Evolutionary conservation across 495 filamentous ascomycete species (phyloP).

Genomic region (Apodospora peruviana): DNA sequence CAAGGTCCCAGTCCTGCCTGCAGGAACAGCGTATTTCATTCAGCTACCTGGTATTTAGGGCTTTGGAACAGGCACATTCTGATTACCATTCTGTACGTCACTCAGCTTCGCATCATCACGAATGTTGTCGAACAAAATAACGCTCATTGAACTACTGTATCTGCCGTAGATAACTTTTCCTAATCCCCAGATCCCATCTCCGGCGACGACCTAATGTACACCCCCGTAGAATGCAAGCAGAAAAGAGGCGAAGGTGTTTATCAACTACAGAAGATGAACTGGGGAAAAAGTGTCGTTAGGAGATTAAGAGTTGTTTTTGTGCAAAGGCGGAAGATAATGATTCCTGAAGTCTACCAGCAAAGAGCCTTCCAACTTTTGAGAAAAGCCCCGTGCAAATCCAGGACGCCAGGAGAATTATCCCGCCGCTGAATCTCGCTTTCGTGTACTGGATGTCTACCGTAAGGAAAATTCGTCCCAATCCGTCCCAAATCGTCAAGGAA

Average conservation of each 20-base stretch:
- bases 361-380: constrained; percentile 6
- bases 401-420: constrained; percentile 28
- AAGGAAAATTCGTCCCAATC: constrained; percentile 24
- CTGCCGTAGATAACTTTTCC: constrained; percentile 27
- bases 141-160: constrained; percentile 8
- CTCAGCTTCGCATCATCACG: neutral
- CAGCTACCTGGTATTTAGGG: too few species aligned
- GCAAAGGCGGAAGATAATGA: constrained; percentile 25
- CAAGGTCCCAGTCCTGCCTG: too few species aligned
- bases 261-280: constrained; percentile 21
- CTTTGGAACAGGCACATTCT: too few species aligned
- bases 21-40: too few species aligned
- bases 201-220: constrained; percentile 35
- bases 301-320: constrained; percentile 29
- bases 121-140: constrained; percentile 1
- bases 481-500: constrained; percentile 29
- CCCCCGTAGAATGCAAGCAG: constrained; percentile 27
- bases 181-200: constrained; percentile 28
- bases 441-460: constrained; percentile 23
- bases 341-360: constrained; percentile 26
- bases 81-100: neutral
- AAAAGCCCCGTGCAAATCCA: constrained; percentile 24
- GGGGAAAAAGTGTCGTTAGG: constrained; percentile 14
- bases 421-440: constrained; percentile 25
- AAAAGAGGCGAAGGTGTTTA: constrained; percentile 24